Conservation (phyloP, 345 rosid species). For the Eucalyptus sideroxylon region DNA sequence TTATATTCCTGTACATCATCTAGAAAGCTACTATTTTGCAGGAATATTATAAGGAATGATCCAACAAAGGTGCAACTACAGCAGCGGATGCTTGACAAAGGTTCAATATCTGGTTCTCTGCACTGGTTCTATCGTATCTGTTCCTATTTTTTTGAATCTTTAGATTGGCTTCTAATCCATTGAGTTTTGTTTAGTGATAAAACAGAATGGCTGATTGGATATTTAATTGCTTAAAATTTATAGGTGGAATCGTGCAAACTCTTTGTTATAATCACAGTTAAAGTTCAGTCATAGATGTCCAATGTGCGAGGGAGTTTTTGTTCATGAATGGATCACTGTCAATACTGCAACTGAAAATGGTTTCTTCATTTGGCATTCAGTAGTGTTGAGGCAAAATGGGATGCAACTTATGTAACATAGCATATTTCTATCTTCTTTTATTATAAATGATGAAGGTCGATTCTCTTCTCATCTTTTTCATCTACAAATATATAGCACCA, state of each 20-base stretch:
- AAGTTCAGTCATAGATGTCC: neutral
- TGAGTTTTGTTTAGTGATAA: neutral
- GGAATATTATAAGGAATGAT: constrained; percentile 46
- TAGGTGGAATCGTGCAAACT: neutral
- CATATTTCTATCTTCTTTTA: neutral
- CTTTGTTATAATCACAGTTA: neutral
- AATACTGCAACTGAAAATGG: neutral
- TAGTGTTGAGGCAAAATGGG: neutral
- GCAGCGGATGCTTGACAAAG: constrained; percentile 39
- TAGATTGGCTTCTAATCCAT: neutral
- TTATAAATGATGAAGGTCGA: neutral
- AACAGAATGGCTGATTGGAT: neutral
- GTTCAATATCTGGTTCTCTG: constrained; percentile 6
- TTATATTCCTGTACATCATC: neutral
- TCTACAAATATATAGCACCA: neutral
- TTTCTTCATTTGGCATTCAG: neutral
- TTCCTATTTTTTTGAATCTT: neutral
- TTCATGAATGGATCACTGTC: neutral
- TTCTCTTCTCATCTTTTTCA: neutral
- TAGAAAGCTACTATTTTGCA: constrained; percentile 7
- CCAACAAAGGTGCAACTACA: constrained; percentile 36
- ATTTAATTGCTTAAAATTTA: neutral
- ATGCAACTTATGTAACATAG: neutral
- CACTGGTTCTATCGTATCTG: neutral
- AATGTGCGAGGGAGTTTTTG: neutral